phyloP scores from a whole-genome alignment of 2,329 filamentous ascomycete genomes.

The Sclerotinia subarctica region DNA sequence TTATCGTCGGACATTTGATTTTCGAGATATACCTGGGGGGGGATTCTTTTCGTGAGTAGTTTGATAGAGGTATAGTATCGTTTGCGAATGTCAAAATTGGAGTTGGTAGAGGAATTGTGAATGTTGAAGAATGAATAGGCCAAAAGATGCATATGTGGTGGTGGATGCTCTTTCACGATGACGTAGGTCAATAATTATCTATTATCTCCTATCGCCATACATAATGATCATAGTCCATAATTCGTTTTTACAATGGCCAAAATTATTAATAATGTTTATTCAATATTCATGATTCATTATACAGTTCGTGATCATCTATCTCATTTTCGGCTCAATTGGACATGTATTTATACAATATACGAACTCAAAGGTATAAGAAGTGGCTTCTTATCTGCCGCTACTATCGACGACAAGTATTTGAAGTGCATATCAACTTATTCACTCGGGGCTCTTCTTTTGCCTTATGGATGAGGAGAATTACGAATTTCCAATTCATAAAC shows the following conservation, averaged over 20 bases:
- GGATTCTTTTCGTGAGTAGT: not conserved
- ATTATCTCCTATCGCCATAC: not conserved
- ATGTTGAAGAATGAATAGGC: not conserved
- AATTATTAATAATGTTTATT: not conserved
- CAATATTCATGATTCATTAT: too few relatives aligned
- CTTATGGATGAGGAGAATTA: not conserved
- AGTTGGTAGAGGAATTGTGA: not conserved
- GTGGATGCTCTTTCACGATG: conserved; percentile 5
- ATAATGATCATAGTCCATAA: too few relatives aligned
- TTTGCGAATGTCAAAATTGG: not conserved
- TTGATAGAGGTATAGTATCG: not conserved
- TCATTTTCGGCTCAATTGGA: too few relatives aligned
- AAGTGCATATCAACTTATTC: not conserved
- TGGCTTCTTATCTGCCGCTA: not conserved
- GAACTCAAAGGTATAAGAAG: not conserved
- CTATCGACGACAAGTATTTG: too few relatives aligned
- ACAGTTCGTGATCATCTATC: too few relatives aligned
- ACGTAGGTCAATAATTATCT: not conserved
- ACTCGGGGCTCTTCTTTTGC: not conserved
- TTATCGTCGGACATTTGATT: conserved; percentile 33
- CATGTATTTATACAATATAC: too few relatives aligned
- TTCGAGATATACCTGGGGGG: not conserved
- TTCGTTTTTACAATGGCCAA: not conserved
- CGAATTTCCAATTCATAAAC: not conserved
- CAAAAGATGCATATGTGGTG: not conserved